Evolutionary conservation across 2,329 filamentous ascomycete genomes (phyloP), one percentile per base, ranked within the genome.

Genomic region (Pestalotiopsis sp.): DNA sequence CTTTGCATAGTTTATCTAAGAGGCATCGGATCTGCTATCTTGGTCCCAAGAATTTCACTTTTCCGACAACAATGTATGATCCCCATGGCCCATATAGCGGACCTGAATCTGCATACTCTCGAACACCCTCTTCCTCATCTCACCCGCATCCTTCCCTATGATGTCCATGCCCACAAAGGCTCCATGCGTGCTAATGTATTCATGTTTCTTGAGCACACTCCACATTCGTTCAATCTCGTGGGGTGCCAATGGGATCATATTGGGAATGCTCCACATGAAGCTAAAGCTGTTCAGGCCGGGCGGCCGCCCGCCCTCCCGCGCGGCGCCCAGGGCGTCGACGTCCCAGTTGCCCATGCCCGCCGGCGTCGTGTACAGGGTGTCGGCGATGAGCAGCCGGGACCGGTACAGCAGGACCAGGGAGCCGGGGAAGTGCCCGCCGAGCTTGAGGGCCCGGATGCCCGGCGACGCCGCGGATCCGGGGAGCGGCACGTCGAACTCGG

Each of bases 371-470:
- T 93, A 85, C 62, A 96, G 85, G 3, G 92, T 93, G 79, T 97
- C 93, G 5, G 93, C 93, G 68, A 94, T 86, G 69, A 95, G 85
- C n/a, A 96, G 79, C 62, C 84, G 85, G 1, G 80, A 79, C 20
- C 86, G 84, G 79, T 88, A 92, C 27, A 91, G 85, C 69, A 93
- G 76, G 3, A 94, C 88, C 69, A 92, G 80, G 71, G 90, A 93
- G 0, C 93, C 93, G 0, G 91, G 91, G 74, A 96, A 96, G 81
- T 97, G 93, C 0, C 93, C 93, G 0, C 93, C 92, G 0, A 91
- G 84, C 78, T 93, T 93, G 65, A 95, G 83, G 0, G 87, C 88
- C 39, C 82, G 86, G 3, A 91, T 84, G 0, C 87, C 89, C 0
- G 83, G 82, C 64, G 78, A 78, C 17, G 73, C 65, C 23, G 36